Conservation (phyloP, 495 filamentous ascomycete genomes). For the Pseudomonodictys pantanalensis region DNA sequence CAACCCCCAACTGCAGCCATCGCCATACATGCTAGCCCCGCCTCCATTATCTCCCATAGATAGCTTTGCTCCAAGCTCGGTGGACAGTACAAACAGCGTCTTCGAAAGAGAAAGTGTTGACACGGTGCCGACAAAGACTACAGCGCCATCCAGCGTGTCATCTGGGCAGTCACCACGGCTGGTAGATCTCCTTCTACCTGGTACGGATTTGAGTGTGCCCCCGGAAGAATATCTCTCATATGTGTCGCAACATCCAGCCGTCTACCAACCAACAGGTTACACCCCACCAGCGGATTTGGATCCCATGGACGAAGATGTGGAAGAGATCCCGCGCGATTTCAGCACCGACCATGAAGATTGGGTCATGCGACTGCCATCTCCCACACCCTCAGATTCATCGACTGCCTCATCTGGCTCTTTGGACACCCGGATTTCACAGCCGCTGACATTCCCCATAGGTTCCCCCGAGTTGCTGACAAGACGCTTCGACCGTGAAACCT, state of each 20-base stretch:
- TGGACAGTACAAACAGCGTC: conserved; percentile 32
- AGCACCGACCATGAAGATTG: conserved; percentile 43
- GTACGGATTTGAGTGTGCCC: conserved; percentile 44
- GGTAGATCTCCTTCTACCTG: conserved; percentile 47
- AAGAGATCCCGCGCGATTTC: conserved; percentile 56
- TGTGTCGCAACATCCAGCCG: conserved; percentile 30
- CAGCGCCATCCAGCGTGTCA: conserved; percentile 38
- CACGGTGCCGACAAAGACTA: conserved; percentile 32
- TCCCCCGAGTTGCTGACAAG: conserved; percentile 65
- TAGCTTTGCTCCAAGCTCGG: conserved; percentile 23
- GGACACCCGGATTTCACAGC: conserved; percentile 31
- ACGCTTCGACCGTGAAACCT: conserved; percentile 67
- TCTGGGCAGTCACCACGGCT: conserved; percentile 47
- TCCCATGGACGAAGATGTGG: conserved; percentile 53
- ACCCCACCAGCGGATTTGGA: conserved; percentile 19
- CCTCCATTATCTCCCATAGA: conserved; percentile 14
- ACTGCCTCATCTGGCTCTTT: conserved; percentile 33
- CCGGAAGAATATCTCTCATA: conserved; percentile 39
- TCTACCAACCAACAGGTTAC: conserved; percentile 28
- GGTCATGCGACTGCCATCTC: conserved; percentile 36
- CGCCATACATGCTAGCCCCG: conserved; percentile 18
- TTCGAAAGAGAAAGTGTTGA: conserved; percentile 39
- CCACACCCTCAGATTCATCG: conserved; percentile 29
- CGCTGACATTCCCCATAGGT: conserved; percentile 46
- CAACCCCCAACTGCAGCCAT: too few species aligned